These are phyloP conservation scores for Mycena maculata DNA, from an alignment of 768 basidiomycete genomes.

Conservation along the genomic window DNA sequence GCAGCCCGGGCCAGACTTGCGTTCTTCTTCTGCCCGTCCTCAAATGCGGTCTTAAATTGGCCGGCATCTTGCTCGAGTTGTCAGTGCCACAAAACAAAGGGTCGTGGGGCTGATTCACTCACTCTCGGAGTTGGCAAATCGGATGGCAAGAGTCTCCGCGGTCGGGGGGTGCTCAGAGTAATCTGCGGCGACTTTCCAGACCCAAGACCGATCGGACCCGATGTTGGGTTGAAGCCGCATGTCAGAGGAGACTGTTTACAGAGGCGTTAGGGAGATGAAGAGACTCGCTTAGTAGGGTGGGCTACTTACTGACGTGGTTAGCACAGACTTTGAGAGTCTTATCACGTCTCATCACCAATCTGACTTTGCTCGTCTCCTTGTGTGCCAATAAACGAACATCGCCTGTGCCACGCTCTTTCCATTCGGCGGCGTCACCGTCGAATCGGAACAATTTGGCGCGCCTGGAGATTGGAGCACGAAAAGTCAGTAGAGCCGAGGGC, in stretches of 20 bases:
- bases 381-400: conserved; percentile 93
- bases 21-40: conserved; percentile 83
- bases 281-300: conserved; percentile 35
- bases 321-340: conserved; percentile 99
- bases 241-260: conserved; percentile 77
- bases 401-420: conserved; percentile 99
- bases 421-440: conserved; percentile 79
- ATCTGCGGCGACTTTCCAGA: conserved; percentile 97
- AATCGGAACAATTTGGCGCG: conserved; percentile 99
- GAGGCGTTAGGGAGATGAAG: conserved; percentile 22
- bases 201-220: conserved; percentile 99
- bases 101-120: conserved; percentile 42
- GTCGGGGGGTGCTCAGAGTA: conserved; percentile 92
- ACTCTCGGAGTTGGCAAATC: conserved; percentile 98
- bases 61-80: conserved; percentile 69
- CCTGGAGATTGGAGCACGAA: conserved; percentile 60
- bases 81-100: conserved; percentile 12
- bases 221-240: conserved; percentile 98
- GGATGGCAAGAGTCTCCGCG: conserved; percentile 96
- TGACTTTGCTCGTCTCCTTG: conserved; percentile 90
- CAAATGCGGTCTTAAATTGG: conserved; percentile 91
- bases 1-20: conserved; percentile 51
- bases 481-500: conserved; percentile 42
- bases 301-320: conserved; percentile 86
- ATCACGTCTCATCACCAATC: conserved; percentile 99